Evolutionary conservation across 805 yeast genomes (phyloP).

Genomic region (Komagataella phaffii): DNA sequence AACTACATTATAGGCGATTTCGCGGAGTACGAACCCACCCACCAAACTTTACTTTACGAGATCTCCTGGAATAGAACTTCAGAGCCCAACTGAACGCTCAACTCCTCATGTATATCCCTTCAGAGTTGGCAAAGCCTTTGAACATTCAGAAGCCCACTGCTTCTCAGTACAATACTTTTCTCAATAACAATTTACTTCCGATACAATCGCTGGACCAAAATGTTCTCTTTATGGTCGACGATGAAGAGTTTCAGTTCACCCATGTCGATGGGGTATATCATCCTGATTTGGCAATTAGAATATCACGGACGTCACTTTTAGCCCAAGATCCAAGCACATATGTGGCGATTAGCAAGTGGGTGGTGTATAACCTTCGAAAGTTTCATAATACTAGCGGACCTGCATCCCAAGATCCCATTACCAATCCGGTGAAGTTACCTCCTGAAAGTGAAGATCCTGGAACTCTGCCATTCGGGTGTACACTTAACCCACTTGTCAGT

Average conservation of each 20-base stretch:
- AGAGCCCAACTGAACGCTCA: background rate
- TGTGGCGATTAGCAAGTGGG: constrained; percentile 36
- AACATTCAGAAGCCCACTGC: constrained; percentile 10
- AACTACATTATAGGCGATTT: background rate
- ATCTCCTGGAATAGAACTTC: background rate
- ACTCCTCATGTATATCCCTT: constrained; percentile 17
- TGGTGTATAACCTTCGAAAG: constrained; percentile 25
- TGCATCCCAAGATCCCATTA: constrained; percentile 22
- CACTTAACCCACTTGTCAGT: constrained; percentile 34
- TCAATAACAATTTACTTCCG: constrained; percentile 17
- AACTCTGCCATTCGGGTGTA: constrained; percentile 32
- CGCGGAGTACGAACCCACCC: background rate
- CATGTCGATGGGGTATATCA: constrained; percentile 17
- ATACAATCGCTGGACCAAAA: constrained; percentile 22
- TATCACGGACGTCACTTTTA: constrained; percentile 22
- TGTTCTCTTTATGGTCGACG: constrained; percentile 13
- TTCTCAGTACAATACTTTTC: constrained; percentile 12
- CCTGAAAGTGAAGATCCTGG: constrained; percentile 15
- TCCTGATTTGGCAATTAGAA: constrained; percentile 17
- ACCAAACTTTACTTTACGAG: background rate
- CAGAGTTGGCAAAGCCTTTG: constrained; percentile 13
- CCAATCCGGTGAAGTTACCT: constrained; percentile 22
- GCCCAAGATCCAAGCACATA: constrained; percentile 34
- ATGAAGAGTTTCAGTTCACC: constrained; percentile 18
- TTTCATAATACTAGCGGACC: constrained; percentile 21